These are phyloP conservation scores for Phytophthora tentaculata DNA, from an alignment of 352 stramenopile species.

Conservation along the genomic window DNA sequence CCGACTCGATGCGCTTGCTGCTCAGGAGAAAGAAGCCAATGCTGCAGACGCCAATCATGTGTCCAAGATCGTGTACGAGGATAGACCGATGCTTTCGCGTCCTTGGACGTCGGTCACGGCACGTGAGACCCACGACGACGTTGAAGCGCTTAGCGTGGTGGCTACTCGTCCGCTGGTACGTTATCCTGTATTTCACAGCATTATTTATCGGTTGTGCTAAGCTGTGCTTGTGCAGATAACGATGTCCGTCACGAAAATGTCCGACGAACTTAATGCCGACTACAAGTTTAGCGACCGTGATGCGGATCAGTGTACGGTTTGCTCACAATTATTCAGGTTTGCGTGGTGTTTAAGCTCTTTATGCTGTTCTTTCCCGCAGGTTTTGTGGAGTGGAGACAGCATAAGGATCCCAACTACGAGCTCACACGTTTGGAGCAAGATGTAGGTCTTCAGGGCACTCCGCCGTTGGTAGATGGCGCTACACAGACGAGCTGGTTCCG, in stretches of 20 bases:
- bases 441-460: slow-evolving; percentile 75
- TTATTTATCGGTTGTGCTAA: slow-evolving; percentile 1
- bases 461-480: slow-evolving; percentile 64
- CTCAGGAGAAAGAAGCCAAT: slow-evolving; percentile 35
- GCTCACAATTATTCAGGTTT: slow-evolving; percentile 3
- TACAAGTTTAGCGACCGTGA: slow-evolving; percentile 88
- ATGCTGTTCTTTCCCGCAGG: slow-evolving; percentile 30
- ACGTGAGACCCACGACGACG: slow-evolving; percentile 70
- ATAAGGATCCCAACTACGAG: slow-evolving; percentile 87
- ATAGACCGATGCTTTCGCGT: slow-evolving; percentile 69
- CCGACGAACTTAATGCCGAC: slow-evolving; percentile 82
- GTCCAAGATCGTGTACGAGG: slow-evolving; percentile 74
- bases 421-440: slow-evolving; percentile 80
- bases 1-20: slow-evolving; percentile 48
- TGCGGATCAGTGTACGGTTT: slow-evolving; percentile 72
- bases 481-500: slow-evolving; percentile 89
- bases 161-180: slow-evolving; percentile 51
- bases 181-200: background rate
- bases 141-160: slow-evolving; percentile 64
- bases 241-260: slow-evolving; percentile 83
- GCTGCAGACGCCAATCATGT: slow-evolving; percentile 49
- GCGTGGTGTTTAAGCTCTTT: background rate
- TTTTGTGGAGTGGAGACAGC: slow-evolving; percentile 87
- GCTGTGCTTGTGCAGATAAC: slow-evolving; percentile 50
- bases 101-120: slow-evolving; percentile 58